A percentile compares a stretch with the other conserved stretches of the same genome.
phyloP scores from a whole-genome alignment of 2,329 filamentous ascomycete genomes.

The Madurella fahalii region DNA sequence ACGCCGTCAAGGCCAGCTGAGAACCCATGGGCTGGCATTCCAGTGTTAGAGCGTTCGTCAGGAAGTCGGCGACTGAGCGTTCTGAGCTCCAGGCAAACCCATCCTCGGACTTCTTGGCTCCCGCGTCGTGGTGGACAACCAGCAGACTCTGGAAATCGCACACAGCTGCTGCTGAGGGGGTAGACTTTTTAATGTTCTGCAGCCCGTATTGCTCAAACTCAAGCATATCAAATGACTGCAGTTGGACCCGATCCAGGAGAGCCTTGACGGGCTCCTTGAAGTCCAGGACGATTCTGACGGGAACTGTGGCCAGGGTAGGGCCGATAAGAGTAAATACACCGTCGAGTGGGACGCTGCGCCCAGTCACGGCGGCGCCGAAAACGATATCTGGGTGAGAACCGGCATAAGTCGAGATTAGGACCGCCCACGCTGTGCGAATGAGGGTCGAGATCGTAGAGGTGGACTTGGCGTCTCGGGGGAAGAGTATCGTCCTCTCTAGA shows the following conservation, averaged over 20 bases:
- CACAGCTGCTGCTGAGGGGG: not conserved
- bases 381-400: slow-evolving; percentile 12
- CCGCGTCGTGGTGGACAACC: slow-evolving; percentile 11
- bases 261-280: not conserved
- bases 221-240: slow-evolving; percentile 13
- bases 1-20: not conserved
- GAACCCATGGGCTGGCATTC: not conserved
- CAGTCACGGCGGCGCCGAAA: slow-evolving; percentile 15
- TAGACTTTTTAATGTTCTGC: slow-evolving; percentile 14
- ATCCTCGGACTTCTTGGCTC: not conserved
- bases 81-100: slow-evolving; percentile 5
- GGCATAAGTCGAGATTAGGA: slow-evolving; percentile 14
- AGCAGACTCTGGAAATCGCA: slow-evolving; percentile 21
- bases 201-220: slow-evolving; percentile 15
- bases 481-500: not conserved
- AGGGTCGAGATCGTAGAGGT: slow-evolving; percentile 9
- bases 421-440: slow-evolving; percentile 16
- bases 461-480: not conserved
- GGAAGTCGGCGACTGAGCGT: slow-evolving; percentile 8
- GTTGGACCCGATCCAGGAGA: slow-evolving; percentile 6
- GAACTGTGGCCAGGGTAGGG: slow-evolving; percentile 16
- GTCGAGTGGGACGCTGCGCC: slow-evolving; percentile 12
- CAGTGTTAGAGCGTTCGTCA: slow-evolving; percentile 9
- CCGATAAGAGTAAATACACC: slow-evolving; percentile 13
- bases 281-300: slow-evolving; percentile 3